Conservation (phyloP, 2,329 filamentous ascomycete genomes). For the Fusarium bactridioides region DNA sequence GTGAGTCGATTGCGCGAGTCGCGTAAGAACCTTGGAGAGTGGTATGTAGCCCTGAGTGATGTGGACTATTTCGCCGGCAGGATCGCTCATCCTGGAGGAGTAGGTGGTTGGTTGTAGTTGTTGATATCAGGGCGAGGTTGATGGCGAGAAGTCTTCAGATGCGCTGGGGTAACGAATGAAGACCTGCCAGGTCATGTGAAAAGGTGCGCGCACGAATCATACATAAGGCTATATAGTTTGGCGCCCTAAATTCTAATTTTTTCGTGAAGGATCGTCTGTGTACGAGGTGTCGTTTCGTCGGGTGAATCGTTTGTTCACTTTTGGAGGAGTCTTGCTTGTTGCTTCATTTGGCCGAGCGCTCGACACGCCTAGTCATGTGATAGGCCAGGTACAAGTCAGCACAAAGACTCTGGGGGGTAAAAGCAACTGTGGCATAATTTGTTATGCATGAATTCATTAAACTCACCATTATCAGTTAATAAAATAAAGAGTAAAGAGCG, state of each 20-base stretch:
- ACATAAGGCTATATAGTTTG: neutral
- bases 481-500: neutral
- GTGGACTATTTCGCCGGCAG: slow-evolving; percentile 71
- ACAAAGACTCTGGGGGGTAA: neutral
- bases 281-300: slow-evolving; percentile 6
- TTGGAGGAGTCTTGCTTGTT: slow-evolving; percentile 18
- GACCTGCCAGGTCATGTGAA: slow-evolving; percentile 45
- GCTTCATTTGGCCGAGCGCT: slow-evolving; percentile 6
- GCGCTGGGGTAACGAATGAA: slow-evolving; percentile 27
- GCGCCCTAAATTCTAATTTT: neutral
- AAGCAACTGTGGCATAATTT: neutral
- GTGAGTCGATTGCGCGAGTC: slow-evolving; percentile 84
- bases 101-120: slow-evolving; percentile 9
- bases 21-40: slow-evolving; percentile 75
- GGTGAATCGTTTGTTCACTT: neutral
- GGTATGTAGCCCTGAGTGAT: slow-evolving; percentile 80
- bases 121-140: slow-evolving; percentile 18
- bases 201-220: slow-evolving; percentile 14
- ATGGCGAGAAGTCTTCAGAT: slow-evolving; percentile 18
- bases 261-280: neutral
- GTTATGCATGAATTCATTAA: neutral
- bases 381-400: slow-evolving; percentile 37
- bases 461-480: neutral
- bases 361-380: slow-evolving; percentile 25
- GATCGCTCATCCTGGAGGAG: slow-evolving; percentile 60